Percentiles rank a stretch among this genome's conserved stretches.
Evolutionary conservation across 108 stramenopile genomes (phyloP).

Genomic region (Schizochytrium sp.): DNA sequence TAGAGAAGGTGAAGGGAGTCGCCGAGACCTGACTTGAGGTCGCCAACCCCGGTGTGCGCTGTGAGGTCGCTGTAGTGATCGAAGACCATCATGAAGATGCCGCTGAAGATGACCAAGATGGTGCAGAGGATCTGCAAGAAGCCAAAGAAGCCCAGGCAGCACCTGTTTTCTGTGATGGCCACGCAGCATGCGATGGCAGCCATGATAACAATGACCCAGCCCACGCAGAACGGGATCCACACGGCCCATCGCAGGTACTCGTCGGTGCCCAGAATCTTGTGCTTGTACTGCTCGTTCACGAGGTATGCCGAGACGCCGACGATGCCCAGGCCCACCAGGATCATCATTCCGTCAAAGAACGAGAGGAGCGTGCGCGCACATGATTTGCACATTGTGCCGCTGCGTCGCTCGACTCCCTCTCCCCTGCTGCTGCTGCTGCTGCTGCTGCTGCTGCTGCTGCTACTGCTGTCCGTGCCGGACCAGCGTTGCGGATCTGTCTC

Average conservation of each 20-base stretch:
- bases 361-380: not conserved
- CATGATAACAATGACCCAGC: not conserved
- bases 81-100: constrained; percentile 6
- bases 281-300: constrained; percentile 6
- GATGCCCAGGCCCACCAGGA: constrained; percentile 5
- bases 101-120: not conserved
- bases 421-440: too few relatives aligned
- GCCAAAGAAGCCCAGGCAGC: not conserved
- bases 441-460: too few relatives aligned
- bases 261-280: not conserved
- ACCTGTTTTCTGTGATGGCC: not conserved
- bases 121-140: not conserved
- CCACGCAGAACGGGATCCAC: not conserved
- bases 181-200: not conserved
- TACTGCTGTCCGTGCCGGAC: too few relatives aligned
- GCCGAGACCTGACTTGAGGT: not conserved
- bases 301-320: not conserved
- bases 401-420: too few relatives aligned
- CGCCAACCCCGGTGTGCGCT: not conserved
- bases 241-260: not conserved
- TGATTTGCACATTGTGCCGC: not conserved
- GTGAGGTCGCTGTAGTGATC: not conserved
- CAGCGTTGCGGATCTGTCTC: too few relatives aligned
- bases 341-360: not conserved
- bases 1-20: not conserved